Evolutionary conservation across 2,329 filamentous ascomycete species (phyloP), one percentile per base, ranked within the genome.

Genomic region (Aureobasidium sp.): DNA sequence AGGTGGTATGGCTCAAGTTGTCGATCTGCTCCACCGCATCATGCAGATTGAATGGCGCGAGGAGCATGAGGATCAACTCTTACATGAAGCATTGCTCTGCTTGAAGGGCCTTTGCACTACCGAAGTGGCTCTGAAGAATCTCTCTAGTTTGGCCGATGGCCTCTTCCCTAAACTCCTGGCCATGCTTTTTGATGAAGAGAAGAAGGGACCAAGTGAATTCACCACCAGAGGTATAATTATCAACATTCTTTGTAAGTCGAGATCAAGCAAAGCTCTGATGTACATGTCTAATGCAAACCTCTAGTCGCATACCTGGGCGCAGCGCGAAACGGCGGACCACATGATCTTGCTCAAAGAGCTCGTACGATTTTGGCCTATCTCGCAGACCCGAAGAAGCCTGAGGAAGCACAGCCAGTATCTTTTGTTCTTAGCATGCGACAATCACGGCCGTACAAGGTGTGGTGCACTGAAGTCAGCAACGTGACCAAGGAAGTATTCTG

Each of bases 401-500:
- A 93, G 68, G 85, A 88, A 5, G 84, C 88, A 64, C 85, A 87
- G 23, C 90, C 91, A 0, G 79, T 96, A 8, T 86, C 86, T 2
- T 97, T 97, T 72, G 91, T 97, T 51, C 78, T 93, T 26, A 89
- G 92, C 64, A 97, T 97, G 86, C 88, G 89, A 68, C 86, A 87
- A 39, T 85, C 91, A 55, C 84, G 93, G 0, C 93, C 93, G 0
- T 99, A 97, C 74, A 88, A 91, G 37, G 84, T 96, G 2, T 99
- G 93, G 93, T 91, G 88, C 76, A 94, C 92, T 74, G 94, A 99
- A 76, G 86, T 93, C 20, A 87, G 87, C 64, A 92, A 89, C 69
- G 93, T 97, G 52, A 96, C 92, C 46, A 97, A 97, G 74, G 93
- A 99, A 74, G 93, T 97, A 32, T 99, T 99, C 73, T 99, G 93